Evolutionary conservation across 768 basidiomycete species (phyloP).

Genomic region (Russula earlei): DNA sequence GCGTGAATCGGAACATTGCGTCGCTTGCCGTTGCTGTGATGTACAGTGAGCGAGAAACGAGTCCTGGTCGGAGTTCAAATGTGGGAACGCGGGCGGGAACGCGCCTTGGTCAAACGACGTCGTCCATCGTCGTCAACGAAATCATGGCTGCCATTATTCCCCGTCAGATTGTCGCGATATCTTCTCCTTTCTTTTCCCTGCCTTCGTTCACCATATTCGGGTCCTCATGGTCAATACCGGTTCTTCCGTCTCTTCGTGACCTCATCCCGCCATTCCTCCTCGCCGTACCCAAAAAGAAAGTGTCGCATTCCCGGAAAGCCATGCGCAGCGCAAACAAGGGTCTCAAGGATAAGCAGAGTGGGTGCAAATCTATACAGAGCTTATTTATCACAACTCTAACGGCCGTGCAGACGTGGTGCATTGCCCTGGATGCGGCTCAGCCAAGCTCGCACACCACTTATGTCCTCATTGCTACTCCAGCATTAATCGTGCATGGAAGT

Average conservation of each 20-base stretch:
- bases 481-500: constrained; percentile 58
- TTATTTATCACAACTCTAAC: neutral
- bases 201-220: constrained; percentile 20
- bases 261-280: constrained; percentile 82
- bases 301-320: constrained; percentile 87
- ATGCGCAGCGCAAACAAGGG: constrained; percentile 95
- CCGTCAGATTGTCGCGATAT: constrained; percentile 20
- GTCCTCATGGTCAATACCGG: constrained; percentile 31
- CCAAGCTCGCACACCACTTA: constrained; percentile 83
- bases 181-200: constrained; percentile 22
- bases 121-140: no score
- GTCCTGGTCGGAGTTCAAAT: constrained; percentile 19
- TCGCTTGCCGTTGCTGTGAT: constrained; percentile 24
- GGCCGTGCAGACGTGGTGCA: constrained; percentile 64
- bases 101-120: no score
- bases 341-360: constrained; percentile 87
- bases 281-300: constrained; percentile 91
- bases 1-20: constrained; percentile 73
- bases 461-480: constrained; percentile 75
- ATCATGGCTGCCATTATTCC: constrained; percentile 4
- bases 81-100: neutral
- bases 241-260: constrained; percentile 46
- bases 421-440: constrained; percentile 82
- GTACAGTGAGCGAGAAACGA: no score
- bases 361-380: constrained; percentile 20